phyloP scores from a whole-genome alignment of 202 grass and related monocot genomes.

The Hordeum pubiflorum region DNA sequence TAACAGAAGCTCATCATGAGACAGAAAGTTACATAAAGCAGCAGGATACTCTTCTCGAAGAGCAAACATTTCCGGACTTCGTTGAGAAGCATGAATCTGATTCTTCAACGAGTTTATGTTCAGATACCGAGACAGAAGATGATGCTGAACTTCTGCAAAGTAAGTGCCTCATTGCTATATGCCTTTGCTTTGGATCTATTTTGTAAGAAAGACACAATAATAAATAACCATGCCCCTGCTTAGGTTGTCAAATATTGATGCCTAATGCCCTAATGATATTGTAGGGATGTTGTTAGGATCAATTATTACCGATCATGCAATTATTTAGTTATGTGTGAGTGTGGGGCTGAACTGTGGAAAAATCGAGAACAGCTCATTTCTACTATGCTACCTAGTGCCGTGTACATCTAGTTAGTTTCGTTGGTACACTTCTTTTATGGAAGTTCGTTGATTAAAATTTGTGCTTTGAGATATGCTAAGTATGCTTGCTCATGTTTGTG shows the following conservation, averaged over 20 bases:
- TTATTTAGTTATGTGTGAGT: not conserved
- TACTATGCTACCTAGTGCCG: not conserved
- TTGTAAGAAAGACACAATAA: not conserved
- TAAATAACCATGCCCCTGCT: not conserved
- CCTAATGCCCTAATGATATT: not conserved
- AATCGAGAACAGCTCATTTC: not conserved
- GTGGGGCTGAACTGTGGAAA: not conserved
- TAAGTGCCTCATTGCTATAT: conserved; percentile 10
- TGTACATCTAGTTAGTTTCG: not conserved
- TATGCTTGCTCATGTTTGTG: not conserved
- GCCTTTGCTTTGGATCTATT: not conserved
- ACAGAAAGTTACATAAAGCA: conserved; percentile 32
- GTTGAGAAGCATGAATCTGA: conserved; percentile 35
- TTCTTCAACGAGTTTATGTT: conserved; percentile 35
- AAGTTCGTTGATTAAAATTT: not conserved
- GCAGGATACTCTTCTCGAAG: conserved; percentile 30
- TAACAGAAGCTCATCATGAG: conserved; percentile 23
- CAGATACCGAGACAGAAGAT: conserved; percentile 58
- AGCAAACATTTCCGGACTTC: conserved; percentile 36
- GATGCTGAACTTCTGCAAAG: conserved; percentile 27
- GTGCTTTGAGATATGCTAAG: not conserved
- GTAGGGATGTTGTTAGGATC: not conserved
- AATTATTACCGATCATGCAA: not conserved
- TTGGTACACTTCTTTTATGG: conserved; percentile 4
- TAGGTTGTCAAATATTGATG: conserved; percentile 1